A percentile compares a stretch with the other conserved stretches of the same genome.
Conservation (phyloP, 352 stramenopile species). For the Globisporangium recalcitrans region DNA sequence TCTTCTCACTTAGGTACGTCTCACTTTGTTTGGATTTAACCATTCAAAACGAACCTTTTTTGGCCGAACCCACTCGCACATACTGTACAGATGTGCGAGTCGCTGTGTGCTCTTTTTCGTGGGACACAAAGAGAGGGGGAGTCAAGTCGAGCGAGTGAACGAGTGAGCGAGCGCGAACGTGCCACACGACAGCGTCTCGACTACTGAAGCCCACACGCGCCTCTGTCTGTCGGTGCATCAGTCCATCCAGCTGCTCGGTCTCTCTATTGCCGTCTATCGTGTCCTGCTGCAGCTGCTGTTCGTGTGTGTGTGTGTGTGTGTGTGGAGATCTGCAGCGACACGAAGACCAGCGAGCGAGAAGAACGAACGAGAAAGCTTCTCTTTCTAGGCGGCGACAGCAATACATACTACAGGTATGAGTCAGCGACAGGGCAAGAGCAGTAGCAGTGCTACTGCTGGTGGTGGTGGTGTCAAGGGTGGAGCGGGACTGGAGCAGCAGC, state of each 20-base stretch:
- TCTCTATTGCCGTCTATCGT: no score
- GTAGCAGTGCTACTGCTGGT: not conserved
- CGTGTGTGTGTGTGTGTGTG: not conserved
- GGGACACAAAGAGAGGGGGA: no score
- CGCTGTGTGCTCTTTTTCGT: no score
- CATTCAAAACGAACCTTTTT: no score
- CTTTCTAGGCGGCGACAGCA: not conserved
- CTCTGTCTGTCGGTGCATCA: not conserved
- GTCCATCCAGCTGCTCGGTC: no score
- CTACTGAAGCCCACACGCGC: not conserved
- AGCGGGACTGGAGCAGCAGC: slow-evolving; percentile 7
- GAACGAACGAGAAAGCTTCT: not conserved
- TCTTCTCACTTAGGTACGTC: no score
- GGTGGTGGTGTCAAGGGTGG: not conserved
- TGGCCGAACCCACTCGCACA: slow-evolving; percentile 2
- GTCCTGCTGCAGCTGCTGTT: no score
- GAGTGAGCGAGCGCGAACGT: not conserved
- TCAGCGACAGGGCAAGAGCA: slow-evolving; percentile 10
- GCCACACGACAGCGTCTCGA: no score
- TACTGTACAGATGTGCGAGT: no score
- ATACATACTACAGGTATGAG: slow-evolving; percentile 5
- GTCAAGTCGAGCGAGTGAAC: not conserved
- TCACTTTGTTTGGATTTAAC: no score
- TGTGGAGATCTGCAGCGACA: not conserved
- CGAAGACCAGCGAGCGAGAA: not conserved